These are phyloP conservation scores for Trichomonascus vanleenenianus DNA, from an alignment of 805 yeast genomes.

Conservation along the genomic window DNA sequence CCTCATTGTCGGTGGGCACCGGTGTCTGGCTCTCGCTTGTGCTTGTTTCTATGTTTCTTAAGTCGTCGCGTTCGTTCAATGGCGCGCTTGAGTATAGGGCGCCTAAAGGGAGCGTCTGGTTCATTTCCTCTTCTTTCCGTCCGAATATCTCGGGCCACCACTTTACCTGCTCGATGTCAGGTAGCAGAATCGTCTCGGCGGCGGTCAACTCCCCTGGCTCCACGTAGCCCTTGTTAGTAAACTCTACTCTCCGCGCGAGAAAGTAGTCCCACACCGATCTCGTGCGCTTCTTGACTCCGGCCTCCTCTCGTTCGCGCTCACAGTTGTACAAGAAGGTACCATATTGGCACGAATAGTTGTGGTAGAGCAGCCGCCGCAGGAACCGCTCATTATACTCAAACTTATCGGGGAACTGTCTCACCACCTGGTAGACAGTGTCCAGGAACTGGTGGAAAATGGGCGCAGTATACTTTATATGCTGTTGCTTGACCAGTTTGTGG, in stretches of 20 bases:
- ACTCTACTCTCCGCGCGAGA: slow-evolving; percentile 63
- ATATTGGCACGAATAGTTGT: slow-evolving; percentile 87
- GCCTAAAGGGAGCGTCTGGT: slow-evolving; percentile 17
- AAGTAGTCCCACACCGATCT: slow-evolving; percentile 93
- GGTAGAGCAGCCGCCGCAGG: slow-evolving; percentile 75
- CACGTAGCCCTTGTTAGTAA: slow-evolving; percentile 45
- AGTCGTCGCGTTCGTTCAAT: too few species aligned
- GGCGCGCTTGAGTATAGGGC: too few species aligned
- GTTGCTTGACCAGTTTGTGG: slow-evolving; percentile 41
- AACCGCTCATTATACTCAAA: slow-evolving; percentile 91
- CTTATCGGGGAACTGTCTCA: slow-evolving; percentile 55
- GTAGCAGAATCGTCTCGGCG: slow-evolving; percentile 33
- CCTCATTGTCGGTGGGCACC: too few species aligned
- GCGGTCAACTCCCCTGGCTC: slow-evolving; percentile 19
- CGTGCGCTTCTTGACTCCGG: slow-evolving; percentile 41
- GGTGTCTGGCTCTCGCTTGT: too few species aligned
- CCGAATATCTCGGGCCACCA: slow-evolving; percentile 93
- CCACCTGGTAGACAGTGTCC: slow-evolving; percentile 79
- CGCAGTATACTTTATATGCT: slow-evolving; percentile 55
- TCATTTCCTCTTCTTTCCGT: slow-evolving; percentile 61
- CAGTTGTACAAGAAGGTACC: slow-evolving; percentile 79
- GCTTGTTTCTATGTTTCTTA: too few species aligned
- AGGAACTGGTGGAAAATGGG: slow-evolving; percentile 93
- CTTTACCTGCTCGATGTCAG: slow-evolving; percentile 52
- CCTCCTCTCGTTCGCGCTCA: slow-evolving; percentile 53